Evolutionary conservation across 257 asterid species (phyloP), one percentile per base, ranked within the genome.

Genomic region (Solanum ossicruentum): DNA sequence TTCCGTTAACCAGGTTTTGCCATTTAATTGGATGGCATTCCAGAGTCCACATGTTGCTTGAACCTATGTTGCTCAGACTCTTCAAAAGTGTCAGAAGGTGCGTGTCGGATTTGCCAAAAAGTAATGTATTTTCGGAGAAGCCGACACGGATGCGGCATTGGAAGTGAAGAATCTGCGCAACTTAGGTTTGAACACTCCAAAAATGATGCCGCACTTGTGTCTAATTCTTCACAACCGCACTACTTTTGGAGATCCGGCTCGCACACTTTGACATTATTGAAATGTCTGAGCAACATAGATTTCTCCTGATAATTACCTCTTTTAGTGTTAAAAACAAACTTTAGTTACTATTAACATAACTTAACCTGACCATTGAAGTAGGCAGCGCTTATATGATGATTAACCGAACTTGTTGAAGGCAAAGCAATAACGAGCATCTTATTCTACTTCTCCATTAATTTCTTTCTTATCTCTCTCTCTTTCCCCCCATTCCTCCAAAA

Each of bases 401-500:
- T 66, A 66, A 69, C 12, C 66, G 56, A 87, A 75, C 86, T 71
- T 18, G 79, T 41, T 71, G 32, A 49, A 51, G 61, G 17, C 23
- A 12, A 36, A 67, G 23, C 82, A 63, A 36, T 85, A 36, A 26
- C 21, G 47, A 80, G 80, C 84, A 45, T 61, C 55, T 85, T 43
- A 26, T 41, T 66, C 60, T 36, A 60, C 52, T 71, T 47, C 83
- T 83, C 61, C 81, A 79, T 55, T 47, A n/a, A 80, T 57, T 84
- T 28, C 85, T 65, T 45, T 82, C 80, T 28, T 36, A 83, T 83
- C 85, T 78, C 10, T 80, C 73, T 77, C 84, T 28, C 41, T 36
- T 28, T 82, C 16, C 43, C 15, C 85, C 70, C 55, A 39, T 86
- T n/a, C 88, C 71, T 89, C 82, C 63, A 51, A 77, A 26, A 51